These are phyloP conservation scores for Sporothrix variecibatus DNA, from an alignment of 2,329 filamentous ascomycete genomes.

Conservation along the genomic window DNA sequence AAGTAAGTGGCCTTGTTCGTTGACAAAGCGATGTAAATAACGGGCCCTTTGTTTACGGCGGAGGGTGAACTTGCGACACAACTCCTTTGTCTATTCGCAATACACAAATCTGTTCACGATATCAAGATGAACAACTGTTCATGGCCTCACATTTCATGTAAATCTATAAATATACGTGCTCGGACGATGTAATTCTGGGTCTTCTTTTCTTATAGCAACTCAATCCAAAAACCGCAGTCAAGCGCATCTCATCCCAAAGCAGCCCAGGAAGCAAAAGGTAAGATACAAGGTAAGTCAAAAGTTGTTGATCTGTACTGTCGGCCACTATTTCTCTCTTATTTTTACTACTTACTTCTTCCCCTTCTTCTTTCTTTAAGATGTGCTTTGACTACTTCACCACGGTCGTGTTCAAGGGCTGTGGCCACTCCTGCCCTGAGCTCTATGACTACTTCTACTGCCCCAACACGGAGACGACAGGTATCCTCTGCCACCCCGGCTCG, in stretches of 20 bases:
- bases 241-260: neutral
- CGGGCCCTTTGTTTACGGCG: neutral
- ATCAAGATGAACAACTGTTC: neutral
- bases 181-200: neutral
- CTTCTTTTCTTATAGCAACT: neutral
- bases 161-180: neutral
- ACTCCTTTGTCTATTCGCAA: neutral
- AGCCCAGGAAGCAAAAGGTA: neutral
- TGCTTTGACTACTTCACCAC: neutral
- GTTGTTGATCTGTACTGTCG: neutral
- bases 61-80: neutral
- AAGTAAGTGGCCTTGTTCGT: neutral
- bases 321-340: no score
- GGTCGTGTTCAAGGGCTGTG: neutral
- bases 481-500: neutral
- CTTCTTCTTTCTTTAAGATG: neutral
- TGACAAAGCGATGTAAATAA: neutral
- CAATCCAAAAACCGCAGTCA: neutral
- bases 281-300: neutral
- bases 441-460: neutral
- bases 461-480: neutral
- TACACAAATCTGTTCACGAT: neutral
- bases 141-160: neutral
- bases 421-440: neutral
- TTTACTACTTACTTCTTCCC: neutral